Conservation (phyloP, 306 rosid genomes). For the Prunus mira region DNA sequence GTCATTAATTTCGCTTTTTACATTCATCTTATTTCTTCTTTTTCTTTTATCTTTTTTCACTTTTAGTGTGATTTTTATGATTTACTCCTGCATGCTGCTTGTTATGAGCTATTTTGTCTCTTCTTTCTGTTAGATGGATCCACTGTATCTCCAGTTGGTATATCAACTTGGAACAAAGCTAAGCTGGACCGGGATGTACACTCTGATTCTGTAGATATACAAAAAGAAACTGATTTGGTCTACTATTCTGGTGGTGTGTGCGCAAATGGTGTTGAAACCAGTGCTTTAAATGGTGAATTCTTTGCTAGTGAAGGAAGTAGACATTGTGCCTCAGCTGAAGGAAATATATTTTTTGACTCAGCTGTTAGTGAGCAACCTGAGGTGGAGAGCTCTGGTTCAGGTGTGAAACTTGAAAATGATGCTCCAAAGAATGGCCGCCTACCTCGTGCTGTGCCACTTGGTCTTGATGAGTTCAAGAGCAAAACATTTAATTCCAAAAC, state of each 20-base stretch:
- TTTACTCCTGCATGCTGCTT: slow-evolving; percentile 10
- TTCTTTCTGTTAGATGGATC: slow-evolving; percentile 47
- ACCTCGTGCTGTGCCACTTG: slow-evolving; percentile 58
- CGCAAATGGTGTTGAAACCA: slow-evolving; percentile 24
- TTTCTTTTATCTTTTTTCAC: not conserved
- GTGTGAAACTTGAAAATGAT: slow-evolving; percentile 48
- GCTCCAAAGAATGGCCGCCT: slow-evolving; percentile 45
- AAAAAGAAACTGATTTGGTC: slow-evolving; percentile 20
- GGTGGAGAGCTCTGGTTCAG: slow-evolving; percentile 33
- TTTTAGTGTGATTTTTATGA: not conserved
- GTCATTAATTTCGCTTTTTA: not conserved
- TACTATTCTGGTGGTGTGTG: slow-evolving; percentile 28
- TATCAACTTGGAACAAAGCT: slow-evolving; percentile 54
- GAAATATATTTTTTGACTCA: slow-evolving; percentile 17
- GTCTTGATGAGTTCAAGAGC: slow-evolving; percentile 96
- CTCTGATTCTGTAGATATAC: slow-evolving; percentile 25
- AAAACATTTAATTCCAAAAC: slow-evolving; percentile 60
- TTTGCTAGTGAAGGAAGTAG: slow-evolving; percentile 29
- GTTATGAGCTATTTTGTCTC: slow-evolving; percentile 10
- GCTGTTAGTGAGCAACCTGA: slow-evolving; percentile 33
- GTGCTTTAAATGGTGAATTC: slow-evolving; percentile 29
- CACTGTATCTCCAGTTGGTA: slow-evolving; percentile 32
- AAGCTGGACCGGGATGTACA: slow-evolving; percentile 33
- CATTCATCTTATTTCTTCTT: not conserved
- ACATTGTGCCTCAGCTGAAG: slow-evolving; percentile 6